These are phyloP conservation scores for Circinella umbellata DNA, from an alignment of 371 early-diverging fungal species.

Conservation along the genomic window DNA sequence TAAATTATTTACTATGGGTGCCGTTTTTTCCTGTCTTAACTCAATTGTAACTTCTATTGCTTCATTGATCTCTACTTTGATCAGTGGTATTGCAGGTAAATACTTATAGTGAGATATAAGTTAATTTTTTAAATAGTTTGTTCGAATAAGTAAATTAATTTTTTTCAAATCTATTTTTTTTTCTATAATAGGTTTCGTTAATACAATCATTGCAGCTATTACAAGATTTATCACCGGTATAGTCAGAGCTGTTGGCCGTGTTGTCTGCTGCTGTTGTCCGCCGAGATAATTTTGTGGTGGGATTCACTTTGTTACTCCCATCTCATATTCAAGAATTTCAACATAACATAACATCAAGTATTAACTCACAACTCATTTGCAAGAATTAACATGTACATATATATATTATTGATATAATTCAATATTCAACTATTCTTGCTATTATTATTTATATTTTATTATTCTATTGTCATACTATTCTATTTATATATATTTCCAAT, in stretches of 20 bases:
- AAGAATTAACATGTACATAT: no score
- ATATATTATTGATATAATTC: no score
- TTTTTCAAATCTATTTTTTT: no score
- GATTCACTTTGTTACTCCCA: no score
- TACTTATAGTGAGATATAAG: not conserved
- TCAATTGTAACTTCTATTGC: not conserved
- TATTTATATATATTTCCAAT: no score
- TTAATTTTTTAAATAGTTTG: not conserved
- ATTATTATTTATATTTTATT: no score
- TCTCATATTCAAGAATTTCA: no score
- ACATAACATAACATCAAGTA: no score
- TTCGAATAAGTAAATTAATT: no score
- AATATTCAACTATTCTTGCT: no score
- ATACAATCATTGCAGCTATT: not conserved
- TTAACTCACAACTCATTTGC: no score
- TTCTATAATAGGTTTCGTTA: not conserved
- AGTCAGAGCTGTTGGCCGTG: not conserved
- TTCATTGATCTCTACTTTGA: not conserved
- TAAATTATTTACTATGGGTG: not conserved
- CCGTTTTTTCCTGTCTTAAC: not conserved
- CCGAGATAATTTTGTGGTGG: not conserved
- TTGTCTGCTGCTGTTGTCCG: not conserved
- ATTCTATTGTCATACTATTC: no score
- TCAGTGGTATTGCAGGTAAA: conserved; percentile 2
- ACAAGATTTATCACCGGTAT: not conserved